Evolutionary conservation across 345 rosid species (phyloP), one percentile per base, ranked within the genome.

Genomic region (Gynandropsis gynandra): DNA sequence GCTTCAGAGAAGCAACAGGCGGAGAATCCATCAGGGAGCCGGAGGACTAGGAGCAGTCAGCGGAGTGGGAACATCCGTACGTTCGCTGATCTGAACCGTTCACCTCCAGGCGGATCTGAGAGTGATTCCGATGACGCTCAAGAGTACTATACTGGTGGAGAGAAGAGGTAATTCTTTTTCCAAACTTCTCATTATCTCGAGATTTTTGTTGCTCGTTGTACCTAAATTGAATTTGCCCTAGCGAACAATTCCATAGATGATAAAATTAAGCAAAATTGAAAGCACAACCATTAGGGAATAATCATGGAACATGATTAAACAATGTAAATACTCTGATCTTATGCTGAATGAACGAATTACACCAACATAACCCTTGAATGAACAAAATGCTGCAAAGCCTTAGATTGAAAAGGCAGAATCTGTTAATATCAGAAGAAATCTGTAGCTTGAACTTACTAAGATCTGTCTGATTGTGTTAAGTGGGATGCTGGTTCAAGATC

Each of bases 401-500:
- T 24, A 5, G 5, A 24, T 24, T 24, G 29, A 5, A 24, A 24
- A 24, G 2, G 29, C 29, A 24, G 29, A 2, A 24, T 2, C 2
- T 24, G 29, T 5, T 24, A 2, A 5, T 24, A 24, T 24, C 29
- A 24, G 47, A 31, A 32, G 4, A 59, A 33, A 13, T 21, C 1
- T 11, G 3, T 33, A 4, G 35, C 11, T 50, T 9, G 47, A 40
- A 47, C 47, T 54, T 16, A 59, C 8, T 0, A 7, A 17, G 9
- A n/a, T 35, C 8, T 16, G 36, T 56, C 18, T 34, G 4, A 0
- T 35, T 43, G 8, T 52, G 53, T 52, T 55, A 74, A 90, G 98
- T 67, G 96, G 98, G 37, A 87, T 90, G 94, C 74, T 81, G 61
- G 89, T 86, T 31, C 88, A 82, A 69, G 98, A 84, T 73, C 96